Evolutionary conservation across 108 stramenopile genomes (phyloP), one percentile per base, ranked within the genome.

Genomic region (Halocafeteria seosinensis): DNA sequence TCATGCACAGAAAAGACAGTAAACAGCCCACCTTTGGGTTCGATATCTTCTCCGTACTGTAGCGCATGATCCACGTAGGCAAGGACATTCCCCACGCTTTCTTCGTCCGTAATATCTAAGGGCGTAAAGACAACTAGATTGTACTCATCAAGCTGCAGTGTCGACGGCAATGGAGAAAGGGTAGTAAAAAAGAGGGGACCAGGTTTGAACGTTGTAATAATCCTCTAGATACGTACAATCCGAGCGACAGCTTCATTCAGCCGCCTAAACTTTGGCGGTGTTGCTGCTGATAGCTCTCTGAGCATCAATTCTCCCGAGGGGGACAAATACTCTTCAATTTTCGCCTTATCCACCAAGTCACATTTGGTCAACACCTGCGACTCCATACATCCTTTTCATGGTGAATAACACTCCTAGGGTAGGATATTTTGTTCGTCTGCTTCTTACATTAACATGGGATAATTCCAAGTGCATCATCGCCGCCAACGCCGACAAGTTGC

Each of bases 121-220:
- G 92, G 90, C 28, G 88, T 42, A 74, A 91, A 98, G 36, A 83
- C 78, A 29, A 98, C 91, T 88, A 94, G 87, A 38, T 84, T 78
- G 71, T 87, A 94, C 73, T 95, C 92, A 69, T 98, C 95, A 34
- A 98, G 62, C n/a, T 94, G 62, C n/a, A n/a, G n/a, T n/a, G n/a
- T n/a, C n/a, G n/a, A n/a, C n/a, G n/a, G n/a, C 21, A 38, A n/a
- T n/a, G n/a, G n/a, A n/a, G n/a, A n/a, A 58, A 24, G 59, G 57
- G 4, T 69, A 37, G 11, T 59, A 32, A 1, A 27, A 24, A 13
- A 67, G 65, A 21, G 71, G 67, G 6, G 36, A 8, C n/a, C 55
- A 30, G 0, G 71, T 57, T 0, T 65, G 50, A 3, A 65, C 50
- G 57, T 65, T 6, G n/a, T 33, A 31, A 33, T 33, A 65, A 0